phyloP scores from a whole-genome alignment of 805 yeast species.

The Teunomyces panamensis region DNA sequence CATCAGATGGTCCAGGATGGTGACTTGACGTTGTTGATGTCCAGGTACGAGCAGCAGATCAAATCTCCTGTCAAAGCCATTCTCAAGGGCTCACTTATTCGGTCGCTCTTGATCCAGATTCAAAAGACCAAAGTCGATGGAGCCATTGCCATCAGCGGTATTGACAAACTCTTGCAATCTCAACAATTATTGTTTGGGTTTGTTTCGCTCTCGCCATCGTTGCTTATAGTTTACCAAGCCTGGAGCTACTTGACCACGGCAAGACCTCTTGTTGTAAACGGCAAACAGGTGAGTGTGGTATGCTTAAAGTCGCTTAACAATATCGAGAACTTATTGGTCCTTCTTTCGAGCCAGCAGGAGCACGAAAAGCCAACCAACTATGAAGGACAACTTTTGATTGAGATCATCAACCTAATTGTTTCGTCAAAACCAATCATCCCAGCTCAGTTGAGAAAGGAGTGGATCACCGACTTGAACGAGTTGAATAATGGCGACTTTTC shows the following conservation, averaged over 20 bases:
- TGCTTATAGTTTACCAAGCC: slow-evolving; percentile 52
- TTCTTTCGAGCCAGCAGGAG: slow-evolving; percentile 9
- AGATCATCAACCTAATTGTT: slow-evolving; percentile 54
- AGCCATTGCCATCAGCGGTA: slow-evolving; percentile 83
- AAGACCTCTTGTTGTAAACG: slow-evolving; percentile 28
- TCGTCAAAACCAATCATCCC: slow-evolving; percentile 54
- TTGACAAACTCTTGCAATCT: slow-evolving; percentile 81
- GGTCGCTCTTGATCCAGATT: slow-evolving; percentile 83
- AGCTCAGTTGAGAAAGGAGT: slow-evolving; percentile 44
- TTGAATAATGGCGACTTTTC: slow-evolving; percentile 43
- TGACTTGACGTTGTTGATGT: slow-evolving; percentile 75
- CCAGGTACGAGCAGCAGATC: slow-evolving; percentile 74
- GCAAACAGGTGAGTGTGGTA: slow-evolving; percentile 32
- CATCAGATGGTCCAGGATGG: slow-evolving; percentile 60
- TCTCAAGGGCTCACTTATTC: slow-evolving; percentile 65
- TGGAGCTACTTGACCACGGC: slow-evolving; percentile 35
- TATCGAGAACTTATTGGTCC: slow-evolving; percentile 51
- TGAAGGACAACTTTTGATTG: slow-evolving; percentile 66
- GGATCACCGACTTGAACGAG: slow-evolving; percentile 64
- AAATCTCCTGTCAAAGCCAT: slow-evolving; percentile 63
- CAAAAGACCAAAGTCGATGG: slow-evolving; percentile 97
- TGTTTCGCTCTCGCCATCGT: slow-evolving; percentile 83
- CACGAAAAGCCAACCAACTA: slow-evolving; percentile 14
- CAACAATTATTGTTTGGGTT: slow-evolving; percentile 94
- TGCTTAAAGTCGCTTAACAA: slow-evolving; percentile 50